Evolutionary conservation across 441 rosid species (phyloP), one percentile per base, ranked within the genome.

Genomic region (Geranium incanum): DNA sequence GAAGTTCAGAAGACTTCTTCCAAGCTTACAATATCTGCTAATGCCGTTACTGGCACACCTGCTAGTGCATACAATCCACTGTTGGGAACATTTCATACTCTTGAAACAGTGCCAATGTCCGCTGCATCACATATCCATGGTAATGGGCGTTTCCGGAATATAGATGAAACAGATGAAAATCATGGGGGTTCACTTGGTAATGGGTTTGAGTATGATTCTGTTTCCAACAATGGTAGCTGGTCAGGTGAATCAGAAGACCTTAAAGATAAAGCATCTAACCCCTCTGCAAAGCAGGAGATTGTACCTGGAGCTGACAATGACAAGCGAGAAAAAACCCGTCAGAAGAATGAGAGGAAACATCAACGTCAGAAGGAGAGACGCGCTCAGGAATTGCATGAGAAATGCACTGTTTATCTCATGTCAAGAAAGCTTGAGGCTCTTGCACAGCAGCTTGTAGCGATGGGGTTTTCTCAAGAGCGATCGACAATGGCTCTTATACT

Each of bases 281-380:
- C 70, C 33, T 66, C 86, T 36, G 67, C 37, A 38, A 81, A 78
- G 45, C 92, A 71, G 67, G 94, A 88, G 75, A 78, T 69, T 3
- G 73, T 85, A 11, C 84, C 92, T 12, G 93, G 87, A 65, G 88
- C 85, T 67, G 92, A 91, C 63, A 82, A 80, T 74, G 93, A 89
- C 63, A 86, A 79, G 75, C 78, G 92, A 43, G 97, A 89, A 60
- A 91, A 91, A 82, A 82, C 85, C 19, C 95, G 95, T 18, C 86
- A 84, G 70, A 91, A 89, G 85, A 91, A 91, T 71, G 97, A 88
- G 85, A 92, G 84, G 76, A 92, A 92, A 77, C 97, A 91, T 75
- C 95, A 88, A 74, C 90, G 97, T 5, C 97, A 91, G 76, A 89
- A 81, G 78, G 97, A 89, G 82, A 88, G 84, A 81, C 89, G 97